Evolutionary conservation across 192 early-diverging fungal genomes (phyloP).

Genomic region (Backusella parvicylindrica): DNA sequence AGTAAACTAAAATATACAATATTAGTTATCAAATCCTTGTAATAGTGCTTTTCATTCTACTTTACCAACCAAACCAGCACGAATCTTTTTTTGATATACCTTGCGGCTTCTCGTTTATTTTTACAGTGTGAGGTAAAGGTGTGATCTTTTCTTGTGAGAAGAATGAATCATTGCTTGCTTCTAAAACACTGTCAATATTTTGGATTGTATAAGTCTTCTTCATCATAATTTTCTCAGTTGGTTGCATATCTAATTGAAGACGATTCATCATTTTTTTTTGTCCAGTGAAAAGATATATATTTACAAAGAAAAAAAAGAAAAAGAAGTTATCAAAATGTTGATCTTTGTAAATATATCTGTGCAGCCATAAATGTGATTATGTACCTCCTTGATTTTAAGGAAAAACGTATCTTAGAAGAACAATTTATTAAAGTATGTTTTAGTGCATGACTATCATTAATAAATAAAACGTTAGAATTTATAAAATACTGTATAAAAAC

Average conservation of each 20-base stretch:
- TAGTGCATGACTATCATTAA: neutral
- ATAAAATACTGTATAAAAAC: neutral
- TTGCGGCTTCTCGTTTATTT: neutral
- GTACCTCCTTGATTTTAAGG: neutral
- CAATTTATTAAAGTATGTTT: neutral
- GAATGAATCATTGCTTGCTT: neutral
- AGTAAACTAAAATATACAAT: neutral
- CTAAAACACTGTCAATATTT: neutral
- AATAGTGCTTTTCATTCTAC: neutral
- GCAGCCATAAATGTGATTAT: neutral
- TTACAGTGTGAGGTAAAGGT: neutral
- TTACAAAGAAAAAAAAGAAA: neutral
- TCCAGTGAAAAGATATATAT: neutral
- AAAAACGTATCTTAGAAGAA: neutral
- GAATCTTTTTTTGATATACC: neutral
- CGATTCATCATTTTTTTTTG: neutral
- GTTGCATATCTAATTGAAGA: neutral
- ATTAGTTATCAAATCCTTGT: neutral
- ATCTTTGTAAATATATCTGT: neutral
- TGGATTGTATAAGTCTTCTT: neutral
- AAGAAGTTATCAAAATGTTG: neutral
- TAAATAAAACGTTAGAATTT: neutral
- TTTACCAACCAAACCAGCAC: conserved; percentile 12
- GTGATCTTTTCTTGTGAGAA: neutral
- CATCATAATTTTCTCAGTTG: neutral